Conservation (phyloP, 768 basidiomycete genomes). For the Termitomyces sp. region DNA sequence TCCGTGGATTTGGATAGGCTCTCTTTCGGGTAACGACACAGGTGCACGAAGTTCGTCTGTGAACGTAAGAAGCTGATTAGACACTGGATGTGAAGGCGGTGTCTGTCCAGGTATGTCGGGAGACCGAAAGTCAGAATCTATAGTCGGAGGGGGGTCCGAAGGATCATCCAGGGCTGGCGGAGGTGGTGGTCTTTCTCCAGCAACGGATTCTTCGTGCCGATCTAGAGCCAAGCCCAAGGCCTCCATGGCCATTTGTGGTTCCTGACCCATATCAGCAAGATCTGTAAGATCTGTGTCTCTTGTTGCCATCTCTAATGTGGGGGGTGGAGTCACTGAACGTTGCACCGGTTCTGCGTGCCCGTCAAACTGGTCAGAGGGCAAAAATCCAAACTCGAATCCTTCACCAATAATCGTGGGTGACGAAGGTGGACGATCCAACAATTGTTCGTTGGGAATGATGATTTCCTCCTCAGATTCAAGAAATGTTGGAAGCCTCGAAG, state of each 20-base stretch:
- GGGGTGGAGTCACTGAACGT: constrained; percentile 66
- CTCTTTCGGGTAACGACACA: constrained; percentile 25
- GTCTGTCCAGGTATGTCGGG: constrained; percentile 34
- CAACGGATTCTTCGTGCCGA: constrained; percentile 37
- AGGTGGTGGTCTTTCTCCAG: constrained; percentile 52
- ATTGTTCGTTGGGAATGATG: constrained; percentile 50
- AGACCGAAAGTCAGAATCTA: constrained; percentile 72
- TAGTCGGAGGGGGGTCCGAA: constrained; percentile 83
- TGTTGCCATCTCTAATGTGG: constrained; percentile 71
- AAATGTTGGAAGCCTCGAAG: constrained; percentile 64
- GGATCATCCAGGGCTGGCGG: constrained; percentile 86
- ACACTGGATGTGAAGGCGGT: constrained; percentile 29
- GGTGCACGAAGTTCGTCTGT: constrained; percentile 26
- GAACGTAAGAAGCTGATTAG: constrained; percentile 28
- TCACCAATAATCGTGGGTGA: constrained; percentile 57
- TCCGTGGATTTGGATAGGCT: constrained; percentile 38
- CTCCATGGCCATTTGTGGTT: constrained; percentile 51
- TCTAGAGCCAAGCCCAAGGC: constrained; percentile 58
- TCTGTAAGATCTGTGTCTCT: constrained; percentile 67
- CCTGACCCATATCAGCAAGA: constrained; percentile 49
- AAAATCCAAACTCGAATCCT: constrained; percentile 76
- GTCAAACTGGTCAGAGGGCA: constrained; percentile 70
- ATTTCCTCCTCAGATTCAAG: constrained; percentile 79
- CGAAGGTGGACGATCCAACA: constrained; percentile 27
- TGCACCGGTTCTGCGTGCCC: constrained; percentile 71